A percentile compares a stretch with the other conserved stretches of the same genome.
phyloP scores from a whole-genome alignment of 73 alveolate species.

The Paramecium sexaurelia region DNA sequence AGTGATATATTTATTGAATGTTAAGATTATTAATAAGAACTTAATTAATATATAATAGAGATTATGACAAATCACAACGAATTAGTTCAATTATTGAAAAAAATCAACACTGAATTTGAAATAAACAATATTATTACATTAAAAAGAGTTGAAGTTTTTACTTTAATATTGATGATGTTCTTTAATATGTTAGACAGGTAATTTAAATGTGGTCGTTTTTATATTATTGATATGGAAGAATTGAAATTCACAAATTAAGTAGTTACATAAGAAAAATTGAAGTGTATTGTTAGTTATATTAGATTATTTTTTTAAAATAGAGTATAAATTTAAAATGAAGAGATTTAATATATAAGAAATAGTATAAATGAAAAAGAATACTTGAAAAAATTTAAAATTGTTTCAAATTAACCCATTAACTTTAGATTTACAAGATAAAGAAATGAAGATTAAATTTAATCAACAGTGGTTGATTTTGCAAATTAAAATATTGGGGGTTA shows the following conservation, averaged over 20 bases:
- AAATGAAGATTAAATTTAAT: not conserved
- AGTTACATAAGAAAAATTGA: not conserved
- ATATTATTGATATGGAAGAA: not conserved
- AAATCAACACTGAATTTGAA: not conserved
- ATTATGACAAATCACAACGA: not conserved
- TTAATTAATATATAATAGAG: not conserved
- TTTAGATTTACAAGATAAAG: not conserved
- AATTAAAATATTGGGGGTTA: not conserved
- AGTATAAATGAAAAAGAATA: not conserved
- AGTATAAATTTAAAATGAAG: not conserved
- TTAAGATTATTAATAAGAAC: not conserved
- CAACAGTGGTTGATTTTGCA: slow-evolving; percentile 24
- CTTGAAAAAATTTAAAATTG: not conserved
- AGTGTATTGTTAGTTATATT: not conserved
- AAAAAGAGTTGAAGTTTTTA: not conserved
- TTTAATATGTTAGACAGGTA: not conserved
- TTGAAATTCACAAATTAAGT: not conserved
- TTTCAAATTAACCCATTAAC: not conserved
- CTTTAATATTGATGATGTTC: not conserved
- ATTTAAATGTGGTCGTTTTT: not conserved
- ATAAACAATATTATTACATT: not conserved
- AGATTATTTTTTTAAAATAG: not conserved
- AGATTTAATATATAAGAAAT: not conserved
- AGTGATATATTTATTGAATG: not conserved
- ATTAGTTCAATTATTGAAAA: not conserved